Evolutionary conservation across 352 stramenopile genomes (phyloP), one percentile per base, ranked within the genome.

Genomic region (Aphanomyces stellatus): DNA sequence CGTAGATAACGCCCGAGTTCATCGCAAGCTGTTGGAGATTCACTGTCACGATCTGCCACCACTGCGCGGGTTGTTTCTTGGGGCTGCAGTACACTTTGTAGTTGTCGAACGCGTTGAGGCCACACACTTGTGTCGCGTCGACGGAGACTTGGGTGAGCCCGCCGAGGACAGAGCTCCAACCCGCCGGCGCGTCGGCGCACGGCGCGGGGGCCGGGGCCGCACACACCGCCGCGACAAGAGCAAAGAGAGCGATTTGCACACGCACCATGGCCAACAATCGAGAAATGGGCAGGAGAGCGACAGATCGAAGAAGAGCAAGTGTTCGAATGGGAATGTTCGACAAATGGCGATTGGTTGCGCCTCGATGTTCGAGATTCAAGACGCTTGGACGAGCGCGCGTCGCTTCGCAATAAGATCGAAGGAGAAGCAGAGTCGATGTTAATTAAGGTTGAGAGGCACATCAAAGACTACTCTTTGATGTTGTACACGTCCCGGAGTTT

Each of bases 401-500:
- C n/a, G n/a, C n/a, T n/a, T n/a, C n/a, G n/a, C n/a, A n/a, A n/a
- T n/a, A n/a, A n/a, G n/a, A n/a, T n/a, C n/a, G n/a, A n/a, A n/a
- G n/a, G n/a, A n/a, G n/a, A n/a, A n/a, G n/a, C n/a, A n/a, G n/a
- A n/a, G n/a, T n/a, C n/a, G n/a, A n/a, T n/a, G n/a, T n/a, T n/a
- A n/a, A n/a, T n/a, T n/a, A n/a, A n/a, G n/a, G n/a, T n/a, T n/a
- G n/a, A n/a, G n/a, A n/a, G n/a, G n/a, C n/a, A n/a, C n/a, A n/a
- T n/a, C n/a, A n/a, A n/a, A n/a, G n/a, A n/a, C n/a, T n/a, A 57
- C 19, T 57, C 49, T 7, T 22, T 22, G 15, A 57, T 35, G 30
- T 57, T 57, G 49, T 57, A 57, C 49, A 57, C 49, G 25, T 57
- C 49, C 13, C 49, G 49, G 0, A 57, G 49, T 34, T 57, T 57